phyloP scores from a whole-genome alignment of 2,329 filamentous ascomycete genomes.

The Colletotrichum sp. region DNA sequence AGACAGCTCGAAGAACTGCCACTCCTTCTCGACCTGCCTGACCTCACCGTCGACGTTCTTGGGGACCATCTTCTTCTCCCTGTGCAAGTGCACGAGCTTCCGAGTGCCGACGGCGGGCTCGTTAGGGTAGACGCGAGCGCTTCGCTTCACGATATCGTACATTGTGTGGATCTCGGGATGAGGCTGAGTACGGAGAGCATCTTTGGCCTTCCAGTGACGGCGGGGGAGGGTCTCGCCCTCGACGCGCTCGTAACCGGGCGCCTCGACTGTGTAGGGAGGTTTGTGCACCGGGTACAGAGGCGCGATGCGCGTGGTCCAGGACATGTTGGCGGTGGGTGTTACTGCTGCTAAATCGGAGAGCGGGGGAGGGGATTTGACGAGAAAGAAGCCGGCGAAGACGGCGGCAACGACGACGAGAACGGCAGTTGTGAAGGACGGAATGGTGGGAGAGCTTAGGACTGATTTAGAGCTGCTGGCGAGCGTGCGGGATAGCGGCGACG shows the following conservation, averaged over 20 bases:
- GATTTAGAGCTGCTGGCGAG: neutral
- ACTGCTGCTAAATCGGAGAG: neutral
- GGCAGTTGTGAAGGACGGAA: conserved; percentile 14
- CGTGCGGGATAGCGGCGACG: neutral
- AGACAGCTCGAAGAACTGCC: conserved; percentile 87
- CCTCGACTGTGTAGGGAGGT: conserved; percentile 78
- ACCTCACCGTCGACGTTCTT: conserved; percentile 85
- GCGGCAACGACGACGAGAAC: conserved; percentile 1
- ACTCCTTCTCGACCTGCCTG: conserved; percentile 85
- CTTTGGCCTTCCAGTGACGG: conserved; percentile 72
- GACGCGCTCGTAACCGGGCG: conserved; percentile 69
- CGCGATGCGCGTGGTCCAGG: conserved; percentile 49
- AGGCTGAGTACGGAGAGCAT: conserved; percentile 71
- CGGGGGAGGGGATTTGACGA: neutral
- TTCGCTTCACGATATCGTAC: conserved; percentile 78
- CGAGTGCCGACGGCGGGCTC: conserved; percentile 73
- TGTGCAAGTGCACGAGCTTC: conserved; percentile 77
- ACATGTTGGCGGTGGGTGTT: conserved; percentile 27
- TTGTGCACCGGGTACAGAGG: conserved; percentile 67
- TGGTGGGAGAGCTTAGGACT: neutral
- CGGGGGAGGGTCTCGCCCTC: conserved; percentile 86
- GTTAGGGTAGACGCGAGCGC: conserved; percentile 66
- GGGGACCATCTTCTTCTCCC: conserved; percentile 87
- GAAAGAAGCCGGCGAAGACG: neutral
- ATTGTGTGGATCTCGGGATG: conserved; percentile 75